Evolutionary conservation across 1,284 basidiomycete genomes (phyloP), one percentile per base, ranked within the genome.

Genomic region (Albatrellus sp.): DNA sequence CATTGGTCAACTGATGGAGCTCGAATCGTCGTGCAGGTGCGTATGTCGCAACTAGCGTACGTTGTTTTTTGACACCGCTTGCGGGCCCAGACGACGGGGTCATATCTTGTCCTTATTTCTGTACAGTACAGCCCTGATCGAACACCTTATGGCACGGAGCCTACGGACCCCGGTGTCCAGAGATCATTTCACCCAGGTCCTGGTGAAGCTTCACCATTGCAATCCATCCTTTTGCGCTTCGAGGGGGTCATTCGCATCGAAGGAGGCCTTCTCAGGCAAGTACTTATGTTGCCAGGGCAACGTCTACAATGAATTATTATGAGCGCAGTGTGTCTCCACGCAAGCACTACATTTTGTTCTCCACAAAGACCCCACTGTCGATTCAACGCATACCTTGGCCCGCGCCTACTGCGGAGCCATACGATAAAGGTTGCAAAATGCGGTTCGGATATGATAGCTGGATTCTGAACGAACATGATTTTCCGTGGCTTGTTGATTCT

Each of bases 211-310:
- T 58, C 77, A 6, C 72, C 75, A 0, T 64, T 88, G 39, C 80
- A 81, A 45, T 70, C 75, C 12, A 61, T 86, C 35, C 69, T 66
- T 45, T 63, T 90, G 38, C 71, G 75, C 29, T 77, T 90, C 42
- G 90, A 93, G 57, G 90, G 90, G 1, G 88, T 91, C 17, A 72
- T 90, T 48, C 73, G 79, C 5, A 72, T 86, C 13, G 87, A 90
- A 48, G 88, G 88, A 19, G 69, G 70, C 13, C 67, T 93, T 14
- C 58, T 83, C 43, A 79, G 83, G 75, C 82, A 55, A 17, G 67
- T 60, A 37, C 50, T 34, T 36, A 13, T 20, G 8, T 17, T 6
- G 10, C 20, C 19, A 16, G 41, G 24, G 28, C 31, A 19, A 29
- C 28, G 12, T 41, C 43, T 36, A 31, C 46, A 31, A 24, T 4